phyloP scores from a whole-genome alignment of 805 yeast species.

The Candida schatavii region DNA sequence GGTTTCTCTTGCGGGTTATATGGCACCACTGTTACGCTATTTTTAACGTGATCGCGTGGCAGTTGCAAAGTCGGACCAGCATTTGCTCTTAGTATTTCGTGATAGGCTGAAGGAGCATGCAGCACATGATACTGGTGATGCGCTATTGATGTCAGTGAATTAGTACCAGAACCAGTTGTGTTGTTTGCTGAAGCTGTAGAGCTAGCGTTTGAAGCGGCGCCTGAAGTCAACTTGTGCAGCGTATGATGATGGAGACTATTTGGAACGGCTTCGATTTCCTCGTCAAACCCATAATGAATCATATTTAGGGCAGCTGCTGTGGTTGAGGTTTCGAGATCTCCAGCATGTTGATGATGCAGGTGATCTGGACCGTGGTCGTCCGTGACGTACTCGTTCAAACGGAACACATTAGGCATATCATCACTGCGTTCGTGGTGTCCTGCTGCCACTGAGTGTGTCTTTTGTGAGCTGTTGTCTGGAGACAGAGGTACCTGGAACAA shows the following conservation, averaged over 20 bases:
- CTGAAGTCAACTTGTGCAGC: background rate
- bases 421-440: constrained; percentile 3
- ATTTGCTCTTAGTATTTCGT: too few species aligned
- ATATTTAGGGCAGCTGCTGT: constrained; percentile 21
- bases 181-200: background rate
- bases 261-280: background rate
- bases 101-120: background rate
- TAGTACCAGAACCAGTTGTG: background rate
- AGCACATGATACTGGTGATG: background rate
- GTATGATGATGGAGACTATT: background rate
- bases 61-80: background rate
- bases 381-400: constrained; percentile 15
- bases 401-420: constrained; percentile 10
- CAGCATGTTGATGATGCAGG: constrained; percentile 4
- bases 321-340: constrained; percentile 8
- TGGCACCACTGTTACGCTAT: constrained; percentile 21
- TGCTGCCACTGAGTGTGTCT: background rate
- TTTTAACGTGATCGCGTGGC: background rate
- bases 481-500: constrained; percentile 11
- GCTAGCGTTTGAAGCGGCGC: background rate
- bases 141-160: background rate
- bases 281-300: constrained; percentile 16
- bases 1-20: constrained; percentile 31
- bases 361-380: constrained; percentile 1
- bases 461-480: constrained; percentile 3